Evolutionary conservation across 1,284 basidiomycete genomes (phyloP).

Genomic region (Pseudozyma sp.): DNA sequence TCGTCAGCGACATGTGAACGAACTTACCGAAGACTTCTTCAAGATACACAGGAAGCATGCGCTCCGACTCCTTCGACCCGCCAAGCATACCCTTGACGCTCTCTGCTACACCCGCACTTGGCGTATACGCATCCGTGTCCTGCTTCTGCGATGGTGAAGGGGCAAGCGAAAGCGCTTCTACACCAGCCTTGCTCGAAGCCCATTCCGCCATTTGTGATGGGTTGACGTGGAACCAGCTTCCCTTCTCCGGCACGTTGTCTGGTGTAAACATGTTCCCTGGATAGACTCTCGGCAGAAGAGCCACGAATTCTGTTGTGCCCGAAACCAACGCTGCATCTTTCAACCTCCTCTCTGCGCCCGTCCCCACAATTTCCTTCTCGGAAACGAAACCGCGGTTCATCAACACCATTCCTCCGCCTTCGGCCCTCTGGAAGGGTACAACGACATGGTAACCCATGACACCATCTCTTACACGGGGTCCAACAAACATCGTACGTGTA

Average conservation of each 20-base stretch:
- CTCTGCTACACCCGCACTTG: constrained; percentile 41
- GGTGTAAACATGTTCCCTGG: constrained; percentile 82
- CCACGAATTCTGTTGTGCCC: constrained; percentile 35
- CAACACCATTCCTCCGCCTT: constrained; percentile 75
- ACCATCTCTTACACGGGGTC: constrained; percentile 88
- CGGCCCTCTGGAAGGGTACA: constrained; percentile 80
- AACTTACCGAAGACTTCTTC: constrained; percentile 64
- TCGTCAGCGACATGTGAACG: too few species aligned
- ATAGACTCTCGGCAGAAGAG: constrained; percentile 61
- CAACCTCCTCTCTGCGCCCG: constrained; percentile 32
- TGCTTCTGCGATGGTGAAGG: not conserved
- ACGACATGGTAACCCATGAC: constrained; percentile 86
- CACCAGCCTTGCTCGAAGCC: constrained; percentile 85
- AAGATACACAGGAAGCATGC: constrained; percentile 61
- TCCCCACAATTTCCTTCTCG: constrained; percentile 68
- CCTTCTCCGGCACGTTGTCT: constrained; percentile 82
- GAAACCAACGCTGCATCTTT: constrained; percentile 25
- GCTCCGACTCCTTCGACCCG: constrained; percentile 1
- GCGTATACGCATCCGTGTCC: constrained; percentile 42
- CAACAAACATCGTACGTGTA: constrained; percentile 80
- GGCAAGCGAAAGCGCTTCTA: constrained; percentile 69
- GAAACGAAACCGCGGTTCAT: constrained; percentile 86
- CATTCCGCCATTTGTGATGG: constrained; percentile 82
- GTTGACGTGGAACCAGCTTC: constrained; percentile 88
- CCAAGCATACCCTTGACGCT: constrained; percentile 48